Base-by-base conservation (phyloP, 805 yeast genomes). In the Kockiozyma suomiensis region DNA sequence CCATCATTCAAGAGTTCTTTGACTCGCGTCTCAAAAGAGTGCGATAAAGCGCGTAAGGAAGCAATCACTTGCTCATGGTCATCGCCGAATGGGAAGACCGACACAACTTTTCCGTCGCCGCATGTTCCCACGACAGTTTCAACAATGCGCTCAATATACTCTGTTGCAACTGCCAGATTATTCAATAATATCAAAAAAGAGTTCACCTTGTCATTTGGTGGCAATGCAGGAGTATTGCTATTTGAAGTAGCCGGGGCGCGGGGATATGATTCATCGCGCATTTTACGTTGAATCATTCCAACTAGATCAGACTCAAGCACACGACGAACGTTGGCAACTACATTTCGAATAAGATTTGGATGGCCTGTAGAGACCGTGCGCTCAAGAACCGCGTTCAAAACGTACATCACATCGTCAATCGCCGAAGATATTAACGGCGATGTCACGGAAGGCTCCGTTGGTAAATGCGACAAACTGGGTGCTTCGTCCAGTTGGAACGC, bases 331-430 rank as follows among this genome's bases (percentile, higher is more conserved):
- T 81, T 83, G 6, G 78, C 76, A 13, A 87, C 71, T 68, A 87
- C 82, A 30, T 76, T 78, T 65, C 81, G 82, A 30, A 86, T 81
- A 0, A 85, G 77, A 5, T 78, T 56, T 3, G 75, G 75, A 61
- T 88, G 87, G 0, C 96, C 96, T 0, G 96, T 82, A 47, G 88
- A 86, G 12, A 91, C 76, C 0, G 85, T 78, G 59, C 86, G 87
- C 25, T 84, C 75, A 37, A 91, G 72, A 17, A 88, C 79, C 38
- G 85, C 82, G 68, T 89, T 87, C 47, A 92, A 75, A 7, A 91
- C 83, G 67, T 90, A 78, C 28, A 90, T 81, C 35, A 89, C 76
- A 71, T 94, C 99, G 68, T 94, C 99, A 25, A 92, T 84, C 23
- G 90, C 85, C 0, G 97, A 90, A 0, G 96, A 84, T 3, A 87